Evolutionary conservation across 164 flowering plant genomes (phyloP).

Genomic region (Sextonia rubra): DNA sequence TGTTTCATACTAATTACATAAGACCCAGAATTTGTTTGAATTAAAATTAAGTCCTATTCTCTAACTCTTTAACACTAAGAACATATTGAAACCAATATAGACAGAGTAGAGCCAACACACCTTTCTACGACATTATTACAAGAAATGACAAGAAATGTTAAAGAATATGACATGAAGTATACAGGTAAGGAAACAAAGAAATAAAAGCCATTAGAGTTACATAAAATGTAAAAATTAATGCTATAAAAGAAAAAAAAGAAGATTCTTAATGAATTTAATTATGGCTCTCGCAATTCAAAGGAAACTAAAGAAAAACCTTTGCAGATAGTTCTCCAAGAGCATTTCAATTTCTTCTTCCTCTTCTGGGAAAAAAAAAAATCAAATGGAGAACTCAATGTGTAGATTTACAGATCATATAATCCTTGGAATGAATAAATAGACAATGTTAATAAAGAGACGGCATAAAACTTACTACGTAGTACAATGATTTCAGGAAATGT

Average conservation of each 20-base stretch:
- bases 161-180: not conserved
- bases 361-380: constrained; percentile 46
- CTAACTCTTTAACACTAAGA: not conserved
- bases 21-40: too few species aligned
- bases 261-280: not conserved
- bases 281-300: not conserved
- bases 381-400: constrained; percentile 6
- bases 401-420: not conserved
- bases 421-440: not conserved
- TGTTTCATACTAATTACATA: too few species aligned
- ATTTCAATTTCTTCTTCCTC: constrained; percentile 99
- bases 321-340: constrained; percentile 96
- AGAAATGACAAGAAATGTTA: not conserved
- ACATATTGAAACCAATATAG: not conserved
- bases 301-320: constrained; percentile 45
- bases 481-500: not conserved
- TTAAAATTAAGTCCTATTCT: too few species aligned
- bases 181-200: not conserved
- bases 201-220: not conserved
- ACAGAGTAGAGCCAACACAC: not conserved
- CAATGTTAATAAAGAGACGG: not conserved
- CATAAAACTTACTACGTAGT: not conserved
- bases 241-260: not conserved
- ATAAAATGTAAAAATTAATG: not conserved
- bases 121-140: not conserved